Evolutionary conservation across 192 early-diverging fungal species (phyloP).

Genomic region (Entomortierella chlamydospora): DNA sequence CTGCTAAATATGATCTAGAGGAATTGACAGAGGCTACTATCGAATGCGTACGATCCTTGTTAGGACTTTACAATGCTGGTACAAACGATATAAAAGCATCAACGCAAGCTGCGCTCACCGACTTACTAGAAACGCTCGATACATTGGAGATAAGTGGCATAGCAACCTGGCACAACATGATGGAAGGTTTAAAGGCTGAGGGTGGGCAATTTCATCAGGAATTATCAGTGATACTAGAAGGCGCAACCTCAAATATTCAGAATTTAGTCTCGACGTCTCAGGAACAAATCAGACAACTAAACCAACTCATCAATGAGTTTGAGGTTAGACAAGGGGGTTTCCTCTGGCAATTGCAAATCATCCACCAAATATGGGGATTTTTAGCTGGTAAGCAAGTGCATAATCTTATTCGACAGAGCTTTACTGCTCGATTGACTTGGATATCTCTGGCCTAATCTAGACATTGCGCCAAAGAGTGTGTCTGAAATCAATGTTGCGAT

Average conservation of each 20-base stretch:
- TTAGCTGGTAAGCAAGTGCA: not conserved
- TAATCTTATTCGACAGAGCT: not conserved
- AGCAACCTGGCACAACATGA: not conserved
- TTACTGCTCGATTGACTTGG: not conserved
- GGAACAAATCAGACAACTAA: conserved; percentile 18
- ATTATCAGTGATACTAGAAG: not conserved
- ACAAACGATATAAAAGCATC: not conserved
- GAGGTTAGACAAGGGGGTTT: not conserved
- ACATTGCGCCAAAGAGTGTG: not conserved
- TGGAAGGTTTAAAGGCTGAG: not conserved
- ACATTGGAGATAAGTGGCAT: not conserved
- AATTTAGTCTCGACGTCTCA: conserved; percentile 8
- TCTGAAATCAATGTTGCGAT: not conserved
- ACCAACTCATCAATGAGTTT: conserved; percentile 6
- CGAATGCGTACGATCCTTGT: not conserved
- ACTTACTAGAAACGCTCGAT: not conserved
- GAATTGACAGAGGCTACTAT: not conserved
- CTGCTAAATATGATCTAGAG: not conserved
- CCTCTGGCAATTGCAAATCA: not conserved
- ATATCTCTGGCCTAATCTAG: not conserved
- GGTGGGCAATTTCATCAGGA: not conserved
- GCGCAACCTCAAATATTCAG: conserved; percentile 1
- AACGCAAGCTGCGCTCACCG: not conserved
- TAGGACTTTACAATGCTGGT: not conserved
- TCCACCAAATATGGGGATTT: not conserved